Evolutionary conservation across 441 rosid genomes (phyloP), one percentile per base, ranked within the genome.

Genomic region (Croton setiger): DNA sequence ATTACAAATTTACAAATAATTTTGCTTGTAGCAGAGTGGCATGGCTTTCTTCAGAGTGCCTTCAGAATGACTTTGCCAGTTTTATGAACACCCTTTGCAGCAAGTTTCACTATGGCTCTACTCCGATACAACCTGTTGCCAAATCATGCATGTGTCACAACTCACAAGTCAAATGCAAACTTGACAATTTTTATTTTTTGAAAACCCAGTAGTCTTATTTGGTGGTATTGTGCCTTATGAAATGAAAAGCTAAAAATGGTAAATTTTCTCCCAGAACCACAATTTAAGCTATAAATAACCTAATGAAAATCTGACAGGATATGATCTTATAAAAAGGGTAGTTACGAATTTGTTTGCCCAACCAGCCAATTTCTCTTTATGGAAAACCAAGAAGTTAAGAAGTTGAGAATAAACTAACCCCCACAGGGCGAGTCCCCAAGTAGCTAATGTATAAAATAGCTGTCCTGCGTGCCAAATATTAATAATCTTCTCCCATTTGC

Each of bases 391-490:
- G 20, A 53, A 10, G 0, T 0, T 18, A 20, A 53, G 23, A 17
- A 5, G 23, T n/a, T 23, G 37, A 56, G 37, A 21, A 10, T 37
- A 27, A 64, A 77, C 79, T 64, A 58, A 89, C 95, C 95, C 95
- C 9, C 79, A 73, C 37, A 87, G 62, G 17, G 92, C 89, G 35
- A 94, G 92, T 66, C 97, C 98, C 96, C 96, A 91, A 6, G 96
- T 88, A 58, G 96, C 83, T 21, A 94, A 75, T 6, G 92, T 68
- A 67, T 91, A 91, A 75, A 94, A 88, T 84, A 89, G 70, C 73
- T 78, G 85, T 47, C 97, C 96, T 20, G 91, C 97, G 71, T 89
- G 91, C 97, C 98, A 94, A 75, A 91, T 85, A 77, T 73, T 79
- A 35, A 94, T 74, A 44, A 85, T 74, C 75, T 76, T 88, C 80